These are phyloP conservation scores for Arthrinium puccinioides DNA, from an alignment of 2,329 filamentous ascomycete genomes.

Conservation along the genomic window DNA sequence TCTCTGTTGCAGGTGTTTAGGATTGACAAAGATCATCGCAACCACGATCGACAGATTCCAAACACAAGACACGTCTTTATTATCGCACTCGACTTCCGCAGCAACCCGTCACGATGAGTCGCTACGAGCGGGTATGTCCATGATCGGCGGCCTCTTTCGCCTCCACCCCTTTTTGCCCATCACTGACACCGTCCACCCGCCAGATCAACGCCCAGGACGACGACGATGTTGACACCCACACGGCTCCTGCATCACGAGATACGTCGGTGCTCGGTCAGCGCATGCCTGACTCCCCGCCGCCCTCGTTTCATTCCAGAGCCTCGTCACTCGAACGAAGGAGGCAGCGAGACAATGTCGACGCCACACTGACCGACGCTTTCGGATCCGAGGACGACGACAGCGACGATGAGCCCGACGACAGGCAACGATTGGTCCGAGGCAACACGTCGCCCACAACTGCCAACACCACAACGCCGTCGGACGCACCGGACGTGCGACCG, in stretches of 20 bases:
- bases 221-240: slow-evolving; percentile 32
- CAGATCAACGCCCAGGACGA: slow-evolving; percentile 55
- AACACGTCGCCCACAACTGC: slow-evolving; percentile 30
- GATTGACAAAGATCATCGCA: too few relatives aligned
- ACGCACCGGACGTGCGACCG: slow-evolving; percentile 10
- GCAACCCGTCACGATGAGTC: too few relatives aligned
- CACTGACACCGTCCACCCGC: slow-evolving; percentile 10
- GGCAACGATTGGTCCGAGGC: slow-evolving; percentile 77
- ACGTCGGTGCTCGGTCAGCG: slow-evolving; percentile 21
- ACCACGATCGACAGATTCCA: too few relatives aligned
- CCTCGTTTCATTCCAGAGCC: slow-evolving; percentile 81
- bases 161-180: slow-evolving; percentile 1
- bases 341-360: slow-evolving; percentile 47
- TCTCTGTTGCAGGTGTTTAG: too few relatives aligned
- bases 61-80: too few relatives aligned
- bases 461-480: slow-evolving; percentile 9
- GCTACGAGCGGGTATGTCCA: slow-evolving; percentile 50
- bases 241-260: slow-evolving; percentile 15
- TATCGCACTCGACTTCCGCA: too few relatives aligned
- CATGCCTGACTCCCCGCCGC: slow-evolving; percentile 57
- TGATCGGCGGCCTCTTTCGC: not conserved
- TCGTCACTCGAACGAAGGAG: slow-evolving; percentile 53
- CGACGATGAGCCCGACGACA: slow-evolving; percentile 70
- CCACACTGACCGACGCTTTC: slow-evolving; percentile 88
- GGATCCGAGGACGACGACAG: slow-evolving; percentile 68